These are phyloP conservation scores for Amanita molliuscula DNA, from an alignment of 768 basidiomycete species.

Conservation along the genomic window DNA sequence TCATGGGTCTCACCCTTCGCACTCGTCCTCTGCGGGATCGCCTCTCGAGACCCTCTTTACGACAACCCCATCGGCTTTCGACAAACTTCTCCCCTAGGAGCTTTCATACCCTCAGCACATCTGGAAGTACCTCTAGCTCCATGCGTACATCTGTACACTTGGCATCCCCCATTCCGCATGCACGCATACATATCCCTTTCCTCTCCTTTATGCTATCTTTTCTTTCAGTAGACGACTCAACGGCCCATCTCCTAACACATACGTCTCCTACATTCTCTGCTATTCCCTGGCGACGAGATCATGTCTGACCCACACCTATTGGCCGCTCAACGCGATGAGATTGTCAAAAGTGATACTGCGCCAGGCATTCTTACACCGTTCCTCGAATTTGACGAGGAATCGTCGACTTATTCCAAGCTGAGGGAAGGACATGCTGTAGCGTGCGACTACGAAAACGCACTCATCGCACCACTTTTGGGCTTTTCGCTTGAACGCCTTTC, in stretches of 20 bases:
- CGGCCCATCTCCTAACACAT: slow-evolving; percentile 24
- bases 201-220: slow-evolving; percentile 25
- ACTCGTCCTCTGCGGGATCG: background rate
- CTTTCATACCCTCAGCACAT: slow-evolving; percentile 2
- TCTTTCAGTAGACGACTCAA: slow-evolving; percentile 27
- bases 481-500: background rate
- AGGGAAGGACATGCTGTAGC: background rate
- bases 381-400: background rate
- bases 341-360: background rate
- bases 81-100: background rate
- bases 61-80: background rate
- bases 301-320: background rate
- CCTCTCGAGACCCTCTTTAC: background rate
- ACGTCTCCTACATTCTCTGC: slow-evolving; percentile 18
- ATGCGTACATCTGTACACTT: background rate
- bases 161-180: slow-evolving; percentile 13
- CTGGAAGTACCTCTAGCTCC: background rate
- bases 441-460: background rate
- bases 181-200: slow-evolving; percentile 23
- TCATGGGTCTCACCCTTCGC: background rate
- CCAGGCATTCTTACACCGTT: background rate
- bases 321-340: background rate
- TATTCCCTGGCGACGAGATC: slow-evolving; percentile 17
- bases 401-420: background rate
- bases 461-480: background rate